Evolutionary conservation across 495 filamentous ascomycete genomes (phyloP).

Genomic region (Aspergillus avenaceus): DNA sequence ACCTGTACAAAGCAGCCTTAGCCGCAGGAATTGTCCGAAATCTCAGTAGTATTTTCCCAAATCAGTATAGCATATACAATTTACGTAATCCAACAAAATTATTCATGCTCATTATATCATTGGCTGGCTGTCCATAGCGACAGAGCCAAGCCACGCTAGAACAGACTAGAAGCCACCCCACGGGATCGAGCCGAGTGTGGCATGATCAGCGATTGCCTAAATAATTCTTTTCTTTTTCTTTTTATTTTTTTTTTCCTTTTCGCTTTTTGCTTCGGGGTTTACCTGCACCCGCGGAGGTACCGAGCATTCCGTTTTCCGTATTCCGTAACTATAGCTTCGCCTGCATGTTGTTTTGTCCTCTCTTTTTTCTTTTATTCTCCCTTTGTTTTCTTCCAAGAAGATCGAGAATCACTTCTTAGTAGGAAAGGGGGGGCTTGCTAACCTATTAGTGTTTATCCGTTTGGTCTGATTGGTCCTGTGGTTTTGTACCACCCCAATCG

Average conservation of each 20-base stretch:
- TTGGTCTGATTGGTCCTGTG: too few relatives aligned
- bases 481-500: background rate
- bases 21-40: too few relatives aligned
- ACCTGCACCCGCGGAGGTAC: too few relatives aligned
- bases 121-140: background rate
- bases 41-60: background rate
- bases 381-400: too few relatives aligned
- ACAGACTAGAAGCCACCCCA: slow-evolving; percentile 1
- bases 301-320: too few relatives aligned
- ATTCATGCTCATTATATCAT: background rate
- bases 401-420: too few relatives aligned
- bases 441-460: background rate
- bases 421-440: too few relatives aligned
- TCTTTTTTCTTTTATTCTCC: too few relatives aligned
- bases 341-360: too few relatives aligned
- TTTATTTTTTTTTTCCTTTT: background rate
- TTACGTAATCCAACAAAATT: background rate
- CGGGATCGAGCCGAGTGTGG: background rate
- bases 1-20: too few relatives aligned
- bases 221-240: background rate
- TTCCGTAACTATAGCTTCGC: too few relatives aligned
- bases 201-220: background rate
- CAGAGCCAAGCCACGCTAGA: background rate
- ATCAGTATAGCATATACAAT: slow-evolving; percentile 1
- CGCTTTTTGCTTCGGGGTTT: too few relatives aligned